Evolutionary conservation across 495 filamentous ascomycete genomes (phyloP).

Genomic region (Physcia stellaris): DNA sequence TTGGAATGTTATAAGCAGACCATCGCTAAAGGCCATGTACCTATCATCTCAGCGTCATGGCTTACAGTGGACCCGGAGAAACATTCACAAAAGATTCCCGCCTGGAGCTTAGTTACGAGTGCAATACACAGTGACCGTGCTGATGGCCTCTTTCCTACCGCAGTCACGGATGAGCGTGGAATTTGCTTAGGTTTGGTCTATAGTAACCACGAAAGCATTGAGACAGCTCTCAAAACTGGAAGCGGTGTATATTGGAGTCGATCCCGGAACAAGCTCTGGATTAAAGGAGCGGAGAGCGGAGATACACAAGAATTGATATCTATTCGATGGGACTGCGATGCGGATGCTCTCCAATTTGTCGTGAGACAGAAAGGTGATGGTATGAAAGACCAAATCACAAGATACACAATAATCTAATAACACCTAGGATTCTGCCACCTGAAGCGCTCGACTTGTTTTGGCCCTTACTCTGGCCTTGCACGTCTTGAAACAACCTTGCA

Average conservation of each 20-base stretch:
- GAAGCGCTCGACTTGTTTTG: slow-evolving; percentile 83
- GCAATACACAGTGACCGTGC: slow-evolving; percentile 62
- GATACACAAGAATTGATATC: slow-evolving; percentile 80
- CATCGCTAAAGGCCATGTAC: slow-evolving; percentile 47
- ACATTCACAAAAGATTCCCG: slow-evolving; percentile 42
- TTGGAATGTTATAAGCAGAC: slow-evolving; percentile 28
- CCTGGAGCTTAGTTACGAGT: slow-evolving; percentile 54
- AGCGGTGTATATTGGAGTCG: slow-evolving; percentile 91
- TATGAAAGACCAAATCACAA: slow-evolving; percentile 15
- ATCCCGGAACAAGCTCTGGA: slow-evolving; percentile 79
- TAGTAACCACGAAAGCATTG: slow-evolving; percentile 79
- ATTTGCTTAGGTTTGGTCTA: slow-evolving; percentile 80
- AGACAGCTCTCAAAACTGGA: slow-evolving; percentile 72
- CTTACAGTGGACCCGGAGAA: slow-evolving; percentile 53
- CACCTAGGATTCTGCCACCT: slow-evolving; percentile 80
- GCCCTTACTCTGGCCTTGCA: slow-evolving; percentile 63
- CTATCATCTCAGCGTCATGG: slow-evolving; percentile 56
- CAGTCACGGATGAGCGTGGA: slow-evolving; percentile 83
- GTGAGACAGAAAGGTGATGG: slow-evolving; percentile 76
- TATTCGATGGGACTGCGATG: slow-evolving; percentile 80
- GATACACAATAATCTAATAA: slow-evolving; percentile 10
- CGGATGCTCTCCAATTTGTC: slow-evolving; percentile 77
- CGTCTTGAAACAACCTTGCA: slow-evolving; percentile 75
- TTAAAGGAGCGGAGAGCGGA: slow-evolving; percentile 89
- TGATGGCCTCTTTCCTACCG: slow-evolving; percentile 76